Percentiles rank a stretch among this genome's conserved stretches.
phyloP scores from a whole-genome alignment of 441 rosid genomes.

The Pelargonium citronellum region DNA sequence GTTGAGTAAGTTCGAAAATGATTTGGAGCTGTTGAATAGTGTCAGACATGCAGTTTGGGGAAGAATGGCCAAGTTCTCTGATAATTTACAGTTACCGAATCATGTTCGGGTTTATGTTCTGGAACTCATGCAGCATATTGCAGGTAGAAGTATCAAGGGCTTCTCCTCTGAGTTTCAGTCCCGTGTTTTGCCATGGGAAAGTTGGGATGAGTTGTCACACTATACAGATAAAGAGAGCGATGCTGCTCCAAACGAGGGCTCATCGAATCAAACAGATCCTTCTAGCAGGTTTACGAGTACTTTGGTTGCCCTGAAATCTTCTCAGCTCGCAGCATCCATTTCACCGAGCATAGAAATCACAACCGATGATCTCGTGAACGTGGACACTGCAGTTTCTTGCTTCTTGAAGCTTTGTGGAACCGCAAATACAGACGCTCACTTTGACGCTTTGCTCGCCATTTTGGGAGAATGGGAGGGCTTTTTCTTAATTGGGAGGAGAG shows the following conservation, averaged over 20 bases:
- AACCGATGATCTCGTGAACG: slow-evolving; percentile 55
- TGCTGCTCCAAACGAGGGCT: slow-evolving; percentile 29
- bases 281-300: slow-evolving; percentile 70
- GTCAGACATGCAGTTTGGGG: slow-evolving; percentile 77
- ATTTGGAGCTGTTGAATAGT: slow-evolving; percentile 55
- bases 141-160: slow-evolving; percentile 56
- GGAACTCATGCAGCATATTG: slow-evolving; percentile 76
- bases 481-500: slow-evolving; percentile 38
- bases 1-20: slow-evolving; percentile 73
- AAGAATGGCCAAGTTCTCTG: slow-evolving; percentile 62
- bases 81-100: slow-evolving; percentile 71
- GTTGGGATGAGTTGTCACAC: slow-evolving; percentile 59
- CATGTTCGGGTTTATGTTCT: slow-evolving; percentile 69
- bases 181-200: slow-evolving; percentile 70
- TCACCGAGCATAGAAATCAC: slow-evolving; percentile 63
- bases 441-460: slow-evolving; percentile 57
- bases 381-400: slow-evolving; percentile 59
- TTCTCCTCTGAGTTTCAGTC: slow-evolving; percentile 51
- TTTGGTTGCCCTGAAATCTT: slow-evolving; percentile 82
- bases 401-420: slow-evolving; percentile 59
- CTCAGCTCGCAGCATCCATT: slow-evolving; percentile 65
- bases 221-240: slow-evolving; percentile 41
- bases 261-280: slow-evolving; percentile 44
- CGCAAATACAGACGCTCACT: slow-evolving; percentile 44
- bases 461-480: slow-evolving; percentile 92